phyloP scores from a whole-genome alignment of 768 basidiomycete genomes.

The Pisolithus sp. region DNA sequence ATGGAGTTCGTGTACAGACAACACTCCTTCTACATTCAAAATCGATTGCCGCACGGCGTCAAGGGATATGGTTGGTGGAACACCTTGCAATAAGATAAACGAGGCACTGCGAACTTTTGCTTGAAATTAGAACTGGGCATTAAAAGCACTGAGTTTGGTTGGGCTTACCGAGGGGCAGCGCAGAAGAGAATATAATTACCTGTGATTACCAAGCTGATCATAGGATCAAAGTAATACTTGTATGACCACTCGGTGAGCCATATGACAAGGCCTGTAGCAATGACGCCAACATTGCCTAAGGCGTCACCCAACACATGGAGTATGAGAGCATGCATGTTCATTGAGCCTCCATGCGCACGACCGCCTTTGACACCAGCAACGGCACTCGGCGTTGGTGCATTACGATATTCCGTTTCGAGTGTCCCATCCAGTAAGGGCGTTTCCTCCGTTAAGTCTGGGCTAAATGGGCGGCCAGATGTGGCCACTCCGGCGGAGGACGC shows the following conservation, averaged over 20 bases:
- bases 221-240: slow-evolving; percentile 89
- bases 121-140: slow-evolving; percentile 9
- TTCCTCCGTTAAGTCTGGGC: slow-evolving; percentile 29
- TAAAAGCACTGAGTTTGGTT: slow-evolving; percentile 1
- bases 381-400: slow-evolving; percentile 6
- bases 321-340: slow-evolving; percentile 98
- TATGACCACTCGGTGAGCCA: slow-evolving; percentile 82
- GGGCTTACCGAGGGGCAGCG: slow-evolving; percentile 75
- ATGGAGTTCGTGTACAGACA: slow-evolving; percentile 87
- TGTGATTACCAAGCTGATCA: slow-evolving; percentile 93
- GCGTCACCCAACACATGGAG: slow-evolving; percentile 96
- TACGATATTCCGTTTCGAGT: not conserved
- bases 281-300: slow-evolving; percentile 96
- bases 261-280: slow-evolving; percentile 89
- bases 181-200: slow-evolving; percentile 92
- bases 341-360: slow-evolving; percentile 57
- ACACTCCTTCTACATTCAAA: slow-evolving; percentile 72
- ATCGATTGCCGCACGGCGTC: slow-evolving; percentile 86
- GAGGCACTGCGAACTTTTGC: slow-evolving; percentile 76
- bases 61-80: slow-evolving; percentile 82
- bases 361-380: slow-evolving; percentile 16
- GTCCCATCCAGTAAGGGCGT: slow-evolving; percentile 37
- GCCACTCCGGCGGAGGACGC: slow-evolving; percentile 30
- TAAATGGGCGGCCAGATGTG: not conserved
- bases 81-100: slow-evolving; percentile 92